A percentile compares a stretch with the other conserved stretches of the same genome.
Conservation (phyloP, 441 rosid genomes). For the Gossypium schwendimanii region DNA sequence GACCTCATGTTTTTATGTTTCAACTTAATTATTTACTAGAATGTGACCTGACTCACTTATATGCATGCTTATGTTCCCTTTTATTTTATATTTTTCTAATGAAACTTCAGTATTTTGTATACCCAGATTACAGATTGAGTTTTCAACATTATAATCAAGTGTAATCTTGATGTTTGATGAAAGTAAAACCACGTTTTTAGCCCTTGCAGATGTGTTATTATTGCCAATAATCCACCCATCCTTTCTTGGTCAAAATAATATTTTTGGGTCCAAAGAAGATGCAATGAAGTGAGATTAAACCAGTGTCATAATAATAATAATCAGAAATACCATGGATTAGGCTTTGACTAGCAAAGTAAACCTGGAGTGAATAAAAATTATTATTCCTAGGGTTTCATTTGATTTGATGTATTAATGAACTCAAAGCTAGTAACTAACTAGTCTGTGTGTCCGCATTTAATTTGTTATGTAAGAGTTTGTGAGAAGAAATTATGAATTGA, state of each 20-base stretch:
- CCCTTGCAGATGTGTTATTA: slow-evolving; percentile 10
- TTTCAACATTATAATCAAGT: slow-evolving; percentile 13
- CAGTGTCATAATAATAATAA: not conserved
- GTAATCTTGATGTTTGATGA: slow-evolving; percentile 19
- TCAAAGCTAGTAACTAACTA: not conserved
- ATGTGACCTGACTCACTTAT: not conserved
- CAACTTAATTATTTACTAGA: slow-evolving; percentile 3
- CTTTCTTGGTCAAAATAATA: not conserved
- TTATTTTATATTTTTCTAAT: not conserved
- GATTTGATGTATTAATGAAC: not conserved
- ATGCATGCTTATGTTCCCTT: not conserved
- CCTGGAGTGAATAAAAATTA: not conserved
- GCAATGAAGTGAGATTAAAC: not conserved
- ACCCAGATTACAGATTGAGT: not conserved
- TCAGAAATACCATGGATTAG: not conserved
- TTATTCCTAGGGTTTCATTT: not conserved
- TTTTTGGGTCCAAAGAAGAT: not conserved
- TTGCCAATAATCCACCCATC: not conserved
- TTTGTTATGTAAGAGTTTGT: slow-evolving; percentile 18
- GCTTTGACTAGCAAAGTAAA: not conserved
- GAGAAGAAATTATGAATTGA: slow-evolving; percentile 25
- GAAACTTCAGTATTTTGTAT: not conserved
- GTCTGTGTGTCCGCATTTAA: not conserved
- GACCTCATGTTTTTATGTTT: not conserved
- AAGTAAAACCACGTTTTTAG: slow-evolving; percentile 10